Evolutionary conservation across 2,329 filamentous ascomycete genomes (phyloP), one percentile per base, ranked within the genome.

Genomic region (Hypoxylon sp.): DNA sequence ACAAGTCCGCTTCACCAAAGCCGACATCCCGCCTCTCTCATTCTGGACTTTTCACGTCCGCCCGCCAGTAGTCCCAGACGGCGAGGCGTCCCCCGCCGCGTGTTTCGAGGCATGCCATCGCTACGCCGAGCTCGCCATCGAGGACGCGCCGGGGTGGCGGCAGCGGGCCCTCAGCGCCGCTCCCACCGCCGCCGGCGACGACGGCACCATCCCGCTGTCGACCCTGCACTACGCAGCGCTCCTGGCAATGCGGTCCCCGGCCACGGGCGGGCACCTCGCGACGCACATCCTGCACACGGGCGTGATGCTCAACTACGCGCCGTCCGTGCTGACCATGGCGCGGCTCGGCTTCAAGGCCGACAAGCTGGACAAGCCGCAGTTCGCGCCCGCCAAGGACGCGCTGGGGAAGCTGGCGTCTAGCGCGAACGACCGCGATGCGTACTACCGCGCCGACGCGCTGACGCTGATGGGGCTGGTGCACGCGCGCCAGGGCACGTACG

Each of bases 231-330:
- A 77, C 62, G 64, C 77, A 0, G 79, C 75, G 22, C 48, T 74
- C 13, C 49, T 79, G 6, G 71, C 81, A 14, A 53, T 72, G 13
- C 22, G 50, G 27, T 55, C 70, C n/a, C 53, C 46, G 0, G 59
- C 55, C 0, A 54, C 49, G 7, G 55, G 69, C 7, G 67, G 56
- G 50, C 51, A 63, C 27, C 64, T 83, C 1, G 77, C 74, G 10
- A 56, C 73, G 4, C 77, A 81, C 62, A 80, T 84, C 70, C 74
- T 83, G 48, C 58, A 76, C 61, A 77, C 78, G 2, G 78, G 79
- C 8, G 75, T 76, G 7, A 53, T 64, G 17, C 66, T 79, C 1
- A 76, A 72, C 40, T 82, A 83, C 72, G 54, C 66, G 35, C 81
- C 82, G 6, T 79, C 80, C 14, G 77, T 79, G 4, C 70, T 84